Percentiles rank a stretch among this genome's conserved stretches.
These are phyloP conservation scores for Fonsecaea pedrosoi DNA, from an alignment of 2,329 filamentous ascomycete species.

Conservation along the genomic window DNA sequence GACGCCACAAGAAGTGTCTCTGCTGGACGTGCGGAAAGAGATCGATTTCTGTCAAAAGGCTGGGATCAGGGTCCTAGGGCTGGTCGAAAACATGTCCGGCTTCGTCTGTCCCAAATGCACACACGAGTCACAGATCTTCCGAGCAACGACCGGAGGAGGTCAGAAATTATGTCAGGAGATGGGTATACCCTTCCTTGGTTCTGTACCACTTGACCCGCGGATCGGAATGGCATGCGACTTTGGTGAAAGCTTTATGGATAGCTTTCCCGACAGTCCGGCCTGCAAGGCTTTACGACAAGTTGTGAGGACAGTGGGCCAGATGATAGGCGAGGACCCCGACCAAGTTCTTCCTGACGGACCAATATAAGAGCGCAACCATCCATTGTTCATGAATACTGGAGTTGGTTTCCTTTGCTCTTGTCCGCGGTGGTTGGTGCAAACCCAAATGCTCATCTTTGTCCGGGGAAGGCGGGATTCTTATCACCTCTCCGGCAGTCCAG, in stretches of 20 bases:
- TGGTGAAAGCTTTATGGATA: slow-evolving; percentile 95
- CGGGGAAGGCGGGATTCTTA: not conserved
- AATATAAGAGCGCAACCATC: slow-evolving; percentile 17
- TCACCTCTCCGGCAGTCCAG: not conserved
- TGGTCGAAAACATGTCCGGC: slow-evolving; percentile 98
- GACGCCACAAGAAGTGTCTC: slow-evolving; percentile 90
- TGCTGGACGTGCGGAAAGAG: slow-evolving; percentile 94
- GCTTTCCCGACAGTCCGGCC: slow-evolving; percentile 90
- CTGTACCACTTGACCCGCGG: slow-evolving; percentile 87
- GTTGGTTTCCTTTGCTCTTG: not conserved
- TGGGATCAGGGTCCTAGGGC: slow-evolving; percentile 81
- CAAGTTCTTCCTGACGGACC: slow-evolving; percentile 51
- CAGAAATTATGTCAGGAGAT: slow-evolving; percentile 81
- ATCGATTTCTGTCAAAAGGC: slow-evolving; percentile 98
- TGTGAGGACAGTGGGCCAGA: slow-evolving; percentile 72
- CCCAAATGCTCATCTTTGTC: not conserved
- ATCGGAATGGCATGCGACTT: slow-evolving; percentile 98
- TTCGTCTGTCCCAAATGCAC: slow-evolving; percentile 95
- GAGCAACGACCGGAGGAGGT: slow-evolving; percentile 87
- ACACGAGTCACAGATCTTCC: slow-evolving; percentile 81
- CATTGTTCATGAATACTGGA: not conserved
- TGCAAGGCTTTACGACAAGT: slow-evolving; percentile 81
- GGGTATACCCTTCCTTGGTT: slow-evolving; percentile 84
- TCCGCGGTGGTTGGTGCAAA: not conserved
- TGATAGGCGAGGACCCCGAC: slow-evolving; percentile 69